Conservation (phyloP, 768 basidiomycete genomes). For the Naganishia vishniacii region DNA sequence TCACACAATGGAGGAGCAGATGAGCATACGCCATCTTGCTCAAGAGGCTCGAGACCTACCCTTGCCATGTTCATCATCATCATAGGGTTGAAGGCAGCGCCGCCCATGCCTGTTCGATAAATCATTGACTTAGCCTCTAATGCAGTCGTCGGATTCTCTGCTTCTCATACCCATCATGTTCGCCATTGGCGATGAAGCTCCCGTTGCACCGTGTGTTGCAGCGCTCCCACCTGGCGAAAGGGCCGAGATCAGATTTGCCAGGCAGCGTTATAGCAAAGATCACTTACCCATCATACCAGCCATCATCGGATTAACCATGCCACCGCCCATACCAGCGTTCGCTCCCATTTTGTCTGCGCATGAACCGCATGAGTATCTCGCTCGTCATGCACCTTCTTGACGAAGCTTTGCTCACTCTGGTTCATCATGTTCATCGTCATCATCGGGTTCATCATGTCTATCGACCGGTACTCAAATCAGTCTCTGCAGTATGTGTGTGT, state of each 20-base stretch:
- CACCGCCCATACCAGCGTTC: not conserved
- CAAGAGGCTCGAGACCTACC: not conserved
- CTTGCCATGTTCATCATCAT: slow-evolving; percentile 48
- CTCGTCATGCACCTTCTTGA: not conserved
- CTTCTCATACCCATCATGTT: slow-evolving; percentile 30
- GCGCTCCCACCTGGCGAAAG: not conserved
- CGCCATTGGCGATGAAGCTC: slow-evolving; percentile 13
- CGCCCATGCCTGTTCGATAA: slow-evolving; percentile 32
- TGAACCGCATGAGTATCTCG: not conserved
- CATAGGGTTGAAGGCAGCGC: slow-evolving; percentile 31
- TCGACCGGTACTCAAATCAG: no score
- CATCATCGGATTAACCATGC: slow-evolving; percentile 18
- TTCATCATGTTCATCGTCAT: slow-evolving; percentile 44
- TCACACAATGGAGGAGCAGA: not conserved
- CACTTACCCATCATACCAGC: slow-evolving; percentile 26
- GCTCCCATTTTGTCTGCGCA: slow-evolving; percentile 16
- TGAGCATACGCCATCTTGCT: not conserved
- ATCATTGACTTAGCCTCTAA: no score
- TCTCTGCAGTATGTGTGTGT: no score
- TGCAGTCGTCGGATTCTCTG: no score
- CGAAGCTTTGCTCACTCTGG: slow-evolving; percentile 24
- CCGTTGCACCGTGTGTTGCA: not conserved
- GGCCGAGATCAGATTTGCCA: no score
- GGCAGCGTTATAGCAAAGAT: no score
- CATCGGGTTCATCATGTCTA: slow-evolving; percentile 38